A percentile compares a stretch with the other conserved stretches of the same genome.
Conservation (phyloP, 768 basidiomycete species). For the Kwoniella mangroviensis region DNA sequence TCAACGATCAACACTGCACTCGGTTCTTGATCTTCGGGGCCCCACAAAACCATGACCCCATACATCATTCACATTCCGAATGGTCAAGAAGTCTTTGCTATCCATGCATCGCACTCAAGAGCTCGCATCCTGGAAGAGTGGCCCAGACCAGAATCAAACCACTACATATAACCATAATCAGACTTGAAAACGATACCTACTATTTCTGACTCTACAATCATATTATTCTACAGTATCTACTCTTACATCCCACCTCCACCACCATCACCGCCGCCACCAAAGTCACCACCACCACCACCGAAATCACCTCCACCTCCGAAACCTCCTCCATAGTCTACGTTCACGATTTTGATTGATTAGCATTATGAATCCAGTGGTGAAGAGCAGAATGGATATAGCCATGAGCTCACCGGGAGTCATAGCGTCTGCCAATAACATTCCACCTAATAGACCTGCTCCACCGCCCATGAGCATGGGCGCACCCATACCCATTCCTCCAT, state of each 20-base stretch:
- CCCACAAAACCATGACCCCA: too few relatives aligned
- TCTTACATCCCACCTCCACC: conserved; percentile 4
- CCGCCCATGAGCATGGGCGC: conserved; percentile 26
- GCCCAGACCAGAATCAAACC: neutral
- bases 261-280: conserved; percentile 14
- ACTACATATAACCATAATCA: neutral
- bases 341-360: neutral
- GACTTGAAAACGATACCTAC: neutral
- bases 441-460: conserved; percentile 34
- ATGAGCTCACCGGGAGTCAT: conserved; percentile 18
- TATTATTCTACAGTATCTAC: too few relatives aligned
- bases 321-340: conserved; percentile 25
- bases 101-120: too few relatives aligned
- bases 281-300: conserved; percentile 18
- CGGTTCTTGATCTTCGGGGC: neutral
- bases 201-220: neutral
- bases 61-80: too few relatives aligned
- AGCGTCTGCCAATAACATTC: conserved; percentile 23
- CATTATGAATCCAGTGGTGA: neutral
- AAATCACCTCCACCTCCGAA: conserved; percentile 33
- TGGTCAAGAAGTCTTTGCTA: too few relatives aligned
- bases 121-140: too few relatives aligned
- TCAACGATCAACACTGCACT: too few relatives aligned
- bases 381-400: neutral
- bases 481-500: conserved; percentile 28